Evolutionary conservation across 225 moss, liverwort and hornwort species (phyloP).

Genomic region (Marchantia polymorpha): DNA sequence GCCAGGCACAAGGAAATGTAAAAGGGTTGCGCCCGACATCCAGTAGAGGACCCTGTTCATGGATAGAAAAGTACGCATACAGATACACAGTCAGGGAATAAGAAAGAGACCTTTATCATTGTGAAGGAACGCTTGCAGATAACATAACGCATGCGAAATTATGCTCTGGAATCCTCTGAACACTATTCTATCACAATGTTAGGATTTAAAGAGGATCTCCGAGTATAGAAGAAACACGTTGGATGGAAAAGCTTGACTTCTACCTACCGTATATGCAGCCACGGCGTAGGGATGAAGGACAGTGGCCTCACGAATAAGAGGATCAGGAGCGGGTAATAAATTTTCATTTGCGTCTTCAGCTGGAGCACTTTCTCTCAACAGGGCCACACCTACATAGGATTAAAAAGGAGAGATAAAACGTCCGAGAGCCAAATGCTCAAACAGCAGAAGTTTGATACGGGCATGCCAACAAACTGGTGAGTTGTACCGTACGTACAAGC

Average conservation of each 20-base stretch:
- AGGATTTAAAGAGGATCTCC: too few relatives aligned
- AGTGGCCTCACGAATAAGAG: constrained; percentile 64
- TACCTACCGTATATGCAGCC: constrained; percentile 81
- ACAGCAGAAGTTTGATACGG: neutral
- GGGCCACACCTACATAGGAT: constrained; percentile 65
- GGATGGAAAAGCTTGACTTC: neutral
- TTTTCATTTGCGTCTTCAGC: constrained; percentile 27
- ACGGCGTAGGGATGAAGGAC: constrained; percentile 82
- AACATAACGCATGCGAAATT: neutral
- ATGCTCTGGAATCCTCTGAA: neutral
- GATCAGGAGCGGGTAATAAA: constrained; percentile 46
- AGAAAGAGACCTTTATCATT: neutral
- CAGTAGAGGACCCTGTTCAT: constrained; percentile 70
- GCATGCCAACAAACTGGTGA: neutral
- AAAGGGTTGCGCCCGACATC: constrained; percentile 81
- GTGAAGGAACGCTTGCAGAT: neutral
- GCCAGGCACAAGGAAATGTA: constrained; percentile 78
- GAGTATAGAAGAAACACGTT: too few relatives aligned
- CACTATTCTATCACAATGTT: neutral
- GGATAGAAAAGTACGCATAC: neutral
- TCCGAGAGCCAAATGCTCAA: neutral
- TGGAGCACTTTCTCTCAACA: constrained; percentile 45
- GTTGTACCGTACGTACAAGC: neutral
- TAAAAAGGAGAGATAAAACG: neutral
- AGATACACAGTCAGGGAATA: too few relatives aligned